phyloP scores from a whole-genome alignment of 176 grass and related monocot species.

The Triticum aestivum region DNA sequence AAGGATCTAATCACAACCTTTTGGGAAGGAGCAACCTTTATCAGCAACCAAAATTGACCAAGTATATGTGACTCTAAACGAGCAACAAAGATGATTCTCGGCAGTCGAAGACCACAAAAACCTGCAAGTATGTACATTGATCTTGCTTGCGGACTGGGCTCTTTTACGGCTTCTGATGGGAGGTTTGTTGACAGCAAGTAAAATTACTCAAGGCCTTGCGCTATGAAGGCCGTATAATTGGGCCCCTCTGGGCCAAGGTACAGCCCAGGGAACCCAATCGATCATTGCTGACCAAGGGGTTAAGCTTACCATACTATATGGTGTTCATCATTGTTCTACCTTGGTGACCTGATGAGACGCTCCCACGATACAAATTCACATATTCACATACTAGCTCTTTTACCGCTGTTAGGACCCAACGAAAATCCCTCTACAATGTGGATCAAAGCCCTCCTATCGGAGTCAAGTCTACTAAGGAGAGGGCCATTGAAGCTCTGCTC shows the following conservation, averaged over 20 bases:
- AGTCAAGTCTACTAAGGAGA: background rate
- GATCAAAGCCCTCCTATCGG: background rate
- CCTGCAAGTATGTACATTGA: background rate
- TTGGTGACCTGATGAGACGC: background rate
- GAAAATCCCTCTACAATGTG: background rate
- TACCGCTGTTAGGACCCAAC: background rate
- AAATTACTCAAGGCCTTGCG: background rate
- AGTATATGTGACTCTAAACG: background rate
- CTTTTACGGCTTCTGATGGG: background rate
- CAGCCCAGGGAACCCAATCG: background rate
- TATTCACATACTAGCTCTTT: background rate
- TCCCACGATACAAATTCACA: no score
- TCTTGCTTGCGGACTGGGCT: background rate
- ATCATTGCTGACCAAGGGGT: background rate
- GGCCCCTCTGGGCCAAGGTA: background rate
- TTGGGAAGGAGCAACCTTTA: background rate
- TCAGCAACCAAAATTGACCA: background rate
- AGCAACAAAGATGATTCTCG: background rate
- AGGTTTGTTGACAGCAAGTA: background rate
- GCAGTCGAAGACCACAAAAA: background rate
- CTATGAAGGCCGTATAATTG: background rate
- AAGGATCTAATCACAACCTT: background rate
- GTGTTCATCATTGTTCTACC: background rate
- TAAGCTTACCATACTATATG: background rate
- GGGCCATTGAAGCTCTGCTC: background rate